phyloP scores from a whole-genome alignment of 768 basidiomycete genomes.

The Russula ochroleuca region DNA sequence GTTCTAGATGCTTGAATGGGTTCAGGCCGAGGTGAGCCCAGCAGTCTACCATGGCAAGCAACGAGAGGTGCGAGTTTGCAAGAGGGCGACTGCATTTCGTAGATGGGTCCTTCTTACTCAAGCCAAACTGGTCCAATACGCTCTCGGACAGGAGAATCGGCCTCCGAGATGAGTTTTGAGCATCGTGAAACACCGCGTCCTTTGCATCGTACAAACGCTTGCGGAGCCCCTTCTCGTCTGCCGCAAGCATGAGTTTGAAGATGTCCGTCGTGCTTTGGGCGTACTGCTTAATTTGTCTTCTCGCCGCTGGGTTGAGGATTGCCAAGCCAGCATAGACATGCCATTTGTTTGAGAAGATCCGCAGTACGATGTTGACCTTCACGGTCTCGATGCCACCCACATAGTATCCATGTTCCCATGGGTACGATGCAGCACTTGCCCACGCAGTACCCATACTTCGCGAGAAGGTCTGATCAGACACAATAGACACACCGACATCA shows the following conservation, averaged over 20 bases:
- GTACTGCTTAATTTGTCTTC: conserved; percentile 86
- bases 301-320: conserved; percentile 90
- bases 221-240: conserved; percentile 52
- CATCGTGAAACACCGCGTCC: conserved; percentile 66
- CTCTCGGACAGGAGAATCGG: conserved; percentile 83
- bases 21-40: conserved; percentile 87
- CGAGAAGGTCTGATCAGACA: neutral
- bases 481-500: neutral
- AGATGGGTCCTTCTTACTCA: conserved; percentile 45
- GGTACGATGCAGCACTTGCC: conserved; percentile 70
- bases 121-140: conserved; percentile 84
- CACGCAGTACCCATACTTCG: conserved; percentile 97
- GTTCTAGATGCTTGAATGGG: conserved; percentile 84
- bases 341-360: conserved; percentile 97
- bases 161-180: conserved; percentile 34
- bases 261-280: conserved; percentile 80
- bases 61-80: conserved; percentile 86
- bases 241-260: conserved; percentile 90
- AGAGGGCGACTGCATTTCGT: conserved; percentile 35
- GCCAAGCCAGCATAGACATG: conserved; percentile 99
- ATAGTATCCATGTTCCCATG: conserved; percentile 94
- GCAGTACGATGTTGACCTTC: conserved; percentile 94
- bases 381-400: conserved; percentile 97
- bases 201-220: conserved; percentile 70
- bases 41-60: conserved; percentile 98